phyloP scores from a whole-genome alignment of 108 stramenopile species.

The Nitzschia putrida region DNA sequence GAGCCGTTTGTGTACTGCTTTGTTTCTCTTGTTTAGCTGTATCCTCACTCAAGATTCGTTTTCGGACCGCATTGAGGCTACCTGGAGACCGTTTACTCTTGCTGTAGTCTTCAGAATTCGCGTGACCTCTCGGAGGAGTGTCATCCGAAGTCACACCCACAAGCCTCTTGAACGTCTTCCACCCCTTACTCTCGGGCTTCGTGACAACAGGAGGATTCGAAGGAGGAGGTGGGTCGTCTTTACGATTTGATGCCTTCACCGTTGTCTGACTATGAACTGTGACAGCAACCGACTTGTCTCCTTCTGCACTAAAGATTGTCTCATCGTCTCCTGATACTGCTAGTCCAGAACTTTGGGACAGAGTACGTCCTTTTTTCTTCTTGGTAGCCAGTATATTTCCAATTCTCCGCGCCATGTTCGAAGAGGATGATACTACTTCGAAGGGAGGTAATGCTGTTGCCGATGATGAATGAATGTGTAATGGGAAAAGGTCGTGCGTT shows the following conservation, averaged over 20 bases:
- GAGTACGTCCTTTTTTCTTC: background rate
- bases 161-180: conserved; percentile 28
- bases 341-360: background rate
- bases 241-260: conserved; percentile 45
- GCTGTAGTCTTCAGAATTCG: conserved; percentile 3
- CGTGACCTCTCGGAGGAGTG: background rate
- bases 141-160: conserved; percentile 10
- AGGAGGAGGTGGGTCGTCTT: background rate
- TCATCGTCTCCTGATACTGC: conserved; percentile 1
- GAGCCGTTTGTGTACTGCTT: background rate
- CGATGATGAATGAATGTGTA: too few species aligned
- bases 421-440: background rate
- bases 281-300: conserved; percentile 35
- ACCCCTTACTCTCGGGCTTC: background rate
- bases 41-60: conserved; percentile 21
- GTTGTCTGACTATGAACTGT: conserved; percentile 42
- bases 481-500: too few species aligned
- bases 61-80: conserved; percentile 18
- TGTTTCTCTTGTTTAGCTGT: background rate
- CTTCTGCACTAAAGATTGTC: conserved; percentile 10
- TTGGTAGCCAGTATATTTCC: conserved; percentile 14
- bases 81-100: conserved; percentile 1
- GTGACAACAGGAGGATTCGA: too few species aligned
- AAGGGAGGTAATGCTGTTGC: background rate
- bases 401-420: conserved; percentile 21